Conservation (phyloP, 164 flowering plant species). For the Macadamia integrifolia region DNA sequence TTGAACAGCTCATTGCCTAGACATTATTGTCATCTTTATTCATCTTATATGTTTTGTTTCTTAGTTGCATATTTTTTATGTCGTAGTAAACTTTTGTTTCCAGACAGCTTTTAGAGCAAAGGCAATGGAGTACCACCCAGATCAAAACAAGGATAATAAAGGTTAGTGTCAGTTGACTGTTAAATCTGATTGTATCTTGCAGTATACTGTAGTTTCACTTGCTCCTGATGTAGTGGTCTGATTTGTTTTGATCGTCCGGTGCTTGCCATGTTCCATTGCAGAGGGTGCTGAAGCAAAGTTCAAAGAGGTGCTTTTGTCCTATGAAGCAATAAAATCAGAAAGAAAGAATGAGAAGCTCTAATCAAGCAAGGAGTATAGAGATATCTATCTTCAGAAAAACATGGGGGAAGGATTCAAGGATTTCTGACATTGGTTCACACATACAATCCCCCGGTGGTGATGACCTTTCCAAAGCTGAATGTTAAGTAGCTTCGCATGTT, state of each 20-base stretch:
- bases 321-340: slow-evolving; percentile 83
- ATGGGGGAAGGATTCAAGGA: neutral
- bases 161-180: slow-evolving; percentile 31
- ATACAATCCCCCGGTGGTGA: neutral
- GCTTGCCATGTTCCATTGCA: slow-evolving; percentile 29
- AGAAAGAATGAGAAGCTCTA: slow-evolving; percentile 36
- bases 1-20: too few species aligned
- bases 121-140: slow-evolving; percentile 91
- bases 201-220: neutral
- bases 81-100: neutral
- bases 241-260: neutral
- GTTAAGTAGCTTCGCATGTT: neutral
- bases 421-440: neutral
- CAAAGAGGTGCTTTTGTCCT: slow-evolving; percentile 84
- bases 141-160: slow-evolving; percentile 91
- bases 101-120: slow-evolving; percentile 88
- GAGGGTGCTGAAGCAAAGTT: slow-evolving; percentile 90
- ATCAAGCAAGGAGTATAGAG: neutral
- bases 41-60: too few species aligned
- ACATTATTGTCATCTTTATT: too few species aligned
- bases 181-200: neutral
- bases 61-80: neutral
- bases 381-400: neutral
- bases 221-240: neutral
- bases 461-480: neutral